phyloP scores from a whole-genome alignment of 2,329 filamentous ascomycete species.

The Penicillium sp. region DNA sequence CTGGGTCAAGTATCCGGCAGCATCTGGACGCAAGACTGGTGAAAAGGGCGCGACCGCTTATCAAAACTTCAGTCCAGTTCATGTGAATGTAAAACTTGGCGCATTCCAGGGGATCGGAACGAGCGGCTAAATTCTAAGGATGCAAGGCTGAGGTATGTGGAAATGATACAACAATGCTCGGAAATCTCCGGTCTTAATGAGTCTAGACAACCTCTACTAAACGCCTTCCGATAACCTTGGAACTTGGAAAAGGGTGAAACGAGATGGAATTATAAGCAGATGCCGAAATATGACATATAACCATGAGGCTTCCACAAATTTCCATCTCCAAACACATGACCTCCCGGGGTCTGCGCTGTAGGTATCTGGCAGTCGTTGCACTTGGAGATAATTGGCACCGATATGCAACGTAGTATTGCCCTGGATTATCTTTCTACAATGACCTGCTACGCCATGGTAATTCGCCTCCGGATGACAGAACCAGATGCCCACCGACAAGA shows the following conservation, averaged over 20 bases:
- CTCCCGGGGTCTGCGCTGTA: background rate
- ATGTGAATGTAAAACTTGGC: background rate
- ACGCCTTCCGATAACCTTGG: background rate
- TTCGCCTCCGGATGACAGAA: background rate
- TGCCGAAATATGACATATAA: background rate
- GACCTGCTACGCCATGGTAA: background rate
- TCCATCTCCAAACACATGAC: background rate
- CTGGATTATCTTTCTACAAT: background rate
- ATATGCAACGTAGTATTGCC: background rate
- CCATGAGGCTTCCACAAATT: background rate
- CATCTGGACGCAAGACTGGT: background rate
- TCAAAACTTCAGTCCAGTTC: background rate
- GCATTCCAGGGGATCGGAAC: conserved; percentile 8
- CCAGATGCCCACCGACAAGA: background rate
- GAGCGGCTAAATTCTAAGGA: conserved; percentile 13
- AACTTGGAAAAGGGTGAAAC: background rate
- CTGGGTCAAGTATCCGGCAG: background rate
- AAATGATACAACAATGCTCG: background rate
- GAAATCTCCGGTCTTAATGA: background rate
- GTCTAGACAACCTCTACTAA: background rate
- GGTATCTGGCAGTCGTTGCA: background rate
- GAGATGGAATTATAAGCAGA: background rate
- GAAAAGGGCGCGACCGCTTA: background rate
- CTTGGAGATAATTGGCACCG: background rate
- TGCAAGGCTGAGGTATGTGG: conserved; percentile 17